Evolutionary conservation across 2,329 filamentous ascomycete species (phyloP), one percentile per base, ranked within the genome.

Genomic region (Alternaria gaisen): DNA sequence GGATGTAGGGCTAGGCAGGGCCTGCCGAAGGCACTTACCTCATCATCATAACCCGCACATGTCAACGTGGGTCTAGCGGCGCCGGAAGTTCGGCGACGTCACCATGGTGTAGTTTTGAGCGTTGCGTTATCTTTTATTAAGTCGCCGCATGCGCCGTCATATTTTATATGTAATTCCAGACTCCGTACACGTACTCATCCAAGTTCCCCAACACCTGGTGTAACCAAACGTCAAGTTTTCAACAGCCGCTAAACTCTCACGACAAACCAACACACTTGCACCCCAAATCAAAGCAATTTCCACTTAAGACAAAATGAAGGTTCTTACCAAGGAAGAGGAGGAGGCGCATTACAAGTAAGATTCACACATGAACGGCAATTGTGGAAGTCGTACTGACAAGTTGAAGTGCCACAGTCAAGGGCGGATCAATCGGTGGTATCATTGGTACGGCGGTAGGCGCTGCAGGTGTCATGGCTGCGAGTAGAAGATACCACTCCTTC

Each of bases 291-390:
- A 26, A 38, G 24, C 63, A 46, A 16, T 38, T n/a, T 30, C 24
- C 22, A 55, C 32, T 42, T 38, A 47, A 56, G 24, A 22, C 67
- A 71, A 59, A 1, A 99, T 98, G 95, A 98, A 97, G 90, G 85
- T 98, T 77, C 86, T 98, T 78, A 96, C 91, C 72, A 93, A 94
- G 79, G 93, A 97, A 87, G 92, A 97, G 83, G 94, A 97, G 82
- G 79, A 85, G 62, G 91, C 87, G 55, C 94, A 97, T 86, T 97
- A 96, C 87, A 82, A 84, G 87, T 88, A 81, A 52, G 81, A 68
- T 9, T 41, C 20, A 12, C 60, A 20, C 41, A 18, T 26, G 22
- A 28, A 16, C 1, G 38, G 8, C 12, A 10, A 14, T 16, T 11
- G 4, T 22, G 42, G 26, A 38, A 38, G 28, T 36, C 32, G 16